phyloP scores from a whole-genome alignment of 495 filamentous ascomycete species.

The Aspergillus egyptiacus region DNA sequence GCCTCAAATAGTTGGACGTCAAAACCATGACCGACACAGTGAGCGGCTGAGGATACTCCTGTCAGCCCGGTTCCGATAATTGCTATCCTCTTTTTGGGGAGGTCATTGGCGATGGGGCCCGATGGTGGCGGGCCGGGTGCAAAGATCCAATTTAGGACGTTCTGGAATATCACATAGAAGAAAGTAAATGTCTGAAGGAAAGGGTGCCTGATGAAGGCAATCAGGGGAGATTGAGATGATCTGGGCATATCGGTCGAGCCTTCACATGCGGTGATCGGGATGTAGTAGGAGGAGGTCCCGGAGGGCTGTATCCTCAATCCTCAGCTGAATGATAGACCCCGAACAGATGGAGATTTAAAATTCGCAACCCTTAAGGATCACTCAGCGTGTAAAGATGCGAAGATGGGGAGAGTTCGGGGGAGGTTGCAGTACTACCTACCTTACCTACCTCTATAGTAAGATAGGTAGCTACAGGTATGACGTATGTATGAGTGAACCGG shows the following conservation, averaged over 20 bases:
- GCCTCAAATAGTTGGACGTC: conserved; percentile 75
- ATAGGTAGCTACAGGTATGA: background rate
- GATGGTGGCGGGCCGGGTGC: conserved; percentile 63
- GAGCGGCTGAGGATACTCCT: conserved; percentile 72
- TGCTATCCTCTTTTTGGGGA: conserved; percentile 58
- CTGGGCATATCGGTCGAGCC: conserved; percentile 4
- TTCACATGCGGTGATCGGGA: background rate
- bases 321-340: too few relatives aligned
- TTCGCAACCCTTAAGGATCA: too few relatives aligned
- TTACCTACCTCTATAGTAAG: too few relatives aligned
- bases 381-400: too few relatives aligned
- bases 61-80: conserved; percentile 80
- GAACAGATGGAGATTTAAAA: too few relatives aligned
- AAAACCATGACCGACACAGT: conserved; percentile 84
- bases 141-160: conserved; percentile 57
- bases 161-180: conserved; percentile 63
- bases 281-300: background rate
- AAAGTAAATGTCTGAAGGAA: conserved; percentile 45
- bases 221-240: conserved; percentile 1
- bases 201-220: conserved; percentile 26
- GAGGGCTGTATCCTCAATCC: background rate
- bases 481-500: background rate
- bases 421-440: too few relatives aligned
- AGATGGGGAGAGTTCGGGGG: background rate
- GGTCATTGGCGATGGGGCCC: conserved; percentile 39